These are phyloP conservation scores for Aschersonia sp. DNA, from an alignment of 2,329 filamentous ascomycete species.

Conservation along the genomic window DNA sequence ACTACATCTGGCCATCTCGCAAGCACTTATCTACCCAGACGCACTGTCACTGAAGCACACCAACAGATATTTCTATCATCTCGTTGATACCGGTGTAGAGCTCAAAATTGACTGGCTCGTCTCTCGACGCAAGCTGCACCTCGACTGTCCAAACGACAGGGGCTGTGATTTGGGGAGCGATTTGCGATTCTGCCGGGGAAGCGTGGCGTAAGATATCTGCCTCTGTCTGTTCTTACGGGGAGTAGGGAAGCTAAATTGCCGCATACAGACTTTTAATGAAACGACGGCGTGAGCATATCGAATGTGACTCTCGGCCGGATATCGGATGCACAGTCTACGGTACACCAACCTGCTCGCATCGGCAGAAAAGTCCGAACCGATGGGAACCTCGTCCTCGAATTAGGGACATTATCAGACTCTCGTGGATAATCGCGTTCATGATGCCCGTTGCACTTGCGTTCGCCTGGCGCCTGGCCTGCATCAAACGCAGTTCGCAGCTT, in stretches of 20 bases:
- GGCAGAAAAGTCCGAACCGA: constrained; percentile 27
- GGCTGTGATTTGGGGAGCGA: constrained; percentile 45
- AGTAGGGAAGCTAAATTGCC: neutral
- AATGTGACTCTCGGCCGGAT: constrained; percentile 43
- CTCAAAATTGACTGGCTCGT: constrained; percentile 58
- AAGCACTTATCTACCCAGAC: constrained; percentile 52
- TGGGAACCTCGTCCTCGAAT: constrained; percentile 28
- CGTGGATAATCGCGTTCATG: too few relatives aligned
- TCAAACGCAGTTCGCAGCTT: too few relatives aligned
- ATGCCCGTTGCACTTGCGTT: too few relatives aligned
- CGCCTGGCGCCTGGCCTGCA: too few relatives aligned
- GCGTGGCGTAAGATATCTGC: constrained; percentile 32
- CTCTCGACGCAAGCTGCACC: constrained; percentile 43
- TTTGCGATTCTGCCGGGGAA: constrained; percentile 40
- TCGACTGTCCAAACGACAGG: constrained; percentile 48
- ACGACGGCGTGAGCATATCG: constrained; percentile 41
- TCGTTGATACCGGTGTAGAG: constrained; percentile 50
- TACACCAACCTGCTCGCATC: constrained; percentile 31
- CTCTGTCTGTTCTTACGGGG: neutral
- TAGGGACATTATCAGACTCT: constrained; percentile 3
- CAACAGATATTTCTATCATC: constrained; percentile 43
- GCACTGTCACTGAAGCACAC: constrained; percentile 57
- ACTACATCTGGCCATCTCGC: constrained; percentile 45
- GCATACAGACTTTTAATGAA: constrained; percentile 38
- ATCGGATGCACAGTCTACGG: constrained; percentile 38